phyloP scores from a whole-genome alignment of 768 basidiomycete species.

The Rubroboletus satanas region DNA sequence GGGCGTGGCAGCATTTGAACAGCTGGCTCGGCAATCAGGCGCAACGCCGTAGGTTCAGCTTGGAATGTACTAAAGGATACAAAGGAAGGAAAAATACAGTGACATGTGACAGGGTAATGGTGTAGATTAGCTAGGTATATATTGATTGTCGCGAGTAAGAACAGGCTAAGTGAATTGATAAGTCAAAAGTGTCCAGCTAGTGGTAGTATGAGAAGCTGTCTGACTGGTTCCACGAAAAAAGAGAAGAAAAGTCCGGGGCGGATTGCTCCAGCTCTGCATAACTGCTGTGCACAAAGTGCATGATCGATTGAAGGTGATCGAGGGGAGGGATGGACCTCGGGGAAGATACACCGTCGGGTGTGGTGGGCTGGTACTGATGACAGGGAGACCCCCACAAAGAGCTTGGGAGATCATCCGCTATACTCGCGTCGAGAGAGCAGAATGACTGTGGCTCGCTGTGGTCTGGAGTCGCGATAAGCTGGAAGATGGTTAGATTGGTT shows the following conservation, averaged over 20 bases:
- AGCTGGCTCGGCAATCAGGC: slow-evolving; percentile 18
- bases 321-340: neutral
- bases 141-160: slow-evolving; percentile 6
- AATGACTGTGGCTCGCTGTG: slow-evolving; percentile 1
- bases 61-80: slow-evolving; percentile 11
- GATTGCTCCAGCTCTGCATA: slow-evolving; percentile 6
- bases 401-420: neutral
- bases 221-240: slow-evolving; percentile 22
- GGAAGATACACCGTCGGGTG: neutral
- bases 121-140: slow-evolving; percentile 17
- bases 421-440: neutral
- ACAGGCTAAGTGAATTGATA: slow-evolving; percentile 26
- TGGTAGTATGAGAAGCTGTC: slow-evolving; percentile 20
- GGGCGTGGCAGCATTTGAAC: slow-evolving; percentile 52
- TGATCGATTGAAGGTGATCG: slow-evolving; percentile 11
- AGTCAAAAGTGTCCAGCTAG: slow-evolving; percentile 21
- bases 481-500: neutral
- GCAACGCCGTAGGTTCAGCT: slow-evolving; percentile 4
- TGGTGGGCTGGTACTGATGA: slow-evolving; percentile 4
- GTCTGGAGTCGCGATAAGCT: slow-evolving; percentile 2
- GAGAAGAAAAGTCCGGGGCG: slow-evolving; percentile 17
- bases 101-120: slow-evolving; percentile 3
- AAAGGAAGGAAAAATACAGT: slow-evolving; percentile 20
- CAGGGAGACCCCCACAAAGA: neutral
- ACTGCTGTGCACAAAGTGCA: slow-evolving; percentile 8